These are phyloP conservation scores for Niebla homalea DNA, from an alignment of 495 filamentous ascomycete genomes.

Conservation along the genomic window DNA sequence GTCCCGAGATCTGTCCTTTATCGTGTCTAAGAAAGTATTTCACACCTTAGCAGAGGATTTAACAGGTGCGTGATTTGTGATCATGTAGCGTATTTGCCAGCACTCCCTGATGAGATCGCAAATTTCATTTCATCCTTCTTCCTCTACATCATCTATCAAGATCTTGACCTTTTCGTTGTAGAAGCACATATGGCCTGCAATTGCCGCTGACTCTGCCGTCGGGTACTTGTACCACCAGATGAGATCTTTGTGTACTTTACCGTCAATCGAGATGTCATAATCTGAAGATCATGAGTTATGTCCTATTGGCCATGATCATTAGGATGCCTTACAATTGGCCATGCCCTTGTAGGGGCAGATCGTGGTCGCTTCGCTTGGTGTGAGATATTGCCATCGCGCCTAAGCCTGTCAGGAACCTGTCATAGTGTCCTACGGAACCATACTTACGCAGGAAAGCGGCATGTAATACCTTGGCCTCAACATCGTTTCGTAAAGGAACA, in stretches of 20 bases:
- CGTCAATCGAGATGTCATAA: slow-evolving; percentile 26
- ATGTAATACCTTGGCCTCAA: slow-evolving; percentile 14
- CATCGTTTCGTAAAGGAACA: slow-evolving; percentile 16
- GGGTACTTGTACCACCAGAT: slow-evolving; percentile 45
- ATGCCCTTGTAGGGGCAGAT: slow-evolving; percentile 13
- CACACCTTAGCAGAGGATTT: too few relatives aligned
- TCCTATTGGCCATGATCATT: too few relatives aligned
- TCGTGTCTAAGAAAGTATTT: too few relatives aligned
- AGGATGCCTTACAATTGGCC: slow-evolving; percentile 9
- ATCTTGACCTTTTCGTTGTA: slow-evolving; percentile 51
- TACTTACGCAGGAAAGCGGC: slow-evolving; percentile 14
- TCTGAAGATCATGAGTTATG: neutral
- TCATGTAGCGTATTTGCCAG: too few relatives aligned
- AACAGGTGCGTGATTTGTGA: too few relatives aligned
- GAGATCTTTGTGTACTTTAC: slow-evolving; percentile 30
- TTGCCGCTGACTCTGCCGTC: slow-evolving; percentile 30
- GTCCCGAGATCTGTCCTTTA: too few relatives aligned
- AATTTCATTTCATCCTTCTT: slow-evolving; percentile 14
- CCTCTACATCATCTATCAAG: slow-evolving; percentile 36
- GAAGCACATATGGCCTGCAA: slow-evolving; percentile 38
- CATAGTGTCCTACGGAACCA: neutral
- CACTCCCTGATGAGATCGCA: too few relatives aligned
- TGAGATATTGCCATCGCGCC: slow-evolving; percentile 10
- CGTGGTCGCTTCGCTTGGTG: slow-evolving; percentile 8
- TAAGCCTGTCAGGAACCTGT: neutral